Conservation (phyloP, 2,329 filamentous ascomycete species). For the Thielaviopsis ethacetica region DNA sequence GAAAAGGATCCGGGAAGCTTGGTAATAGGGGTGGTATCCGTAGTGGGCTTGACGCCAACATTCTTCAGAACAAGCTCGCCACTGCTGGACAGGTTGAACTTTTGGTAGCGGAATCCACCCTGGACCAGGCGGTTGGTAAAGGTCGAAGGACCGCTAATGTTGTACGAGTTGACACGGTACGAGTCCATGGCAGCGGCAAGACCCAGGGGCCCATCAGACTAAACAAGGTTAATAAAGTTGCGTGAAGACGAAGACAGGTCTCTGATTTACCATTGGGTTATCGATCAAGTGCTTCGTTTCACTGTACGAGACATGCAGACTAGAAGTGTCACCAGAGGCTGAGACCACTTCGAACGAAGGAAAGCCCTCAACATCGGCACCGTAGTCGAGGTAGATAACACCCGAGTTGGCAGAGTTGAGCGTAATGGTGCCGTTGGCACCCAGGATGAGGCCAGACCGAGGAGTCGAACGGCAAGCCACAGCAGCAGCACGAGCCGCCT, state of each 20-base stretch:
- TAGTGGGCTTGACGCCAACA: conserved; percentile 17
- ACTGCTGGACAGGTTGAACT: conserved; percentile 20
- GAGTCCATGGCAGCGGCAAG: conserved; percentile 23
- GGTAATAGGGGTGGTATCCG: not conserved
- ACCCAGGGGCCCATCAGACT: conserved; percentile 18
- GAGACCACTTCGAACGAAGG: not conserved
- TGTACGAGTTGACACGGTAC: conserved; percentile 21
- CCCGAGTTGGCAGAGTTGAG: not conserved
- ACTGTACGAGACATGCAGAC: not conserved
- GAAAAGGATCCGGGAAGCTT: not conserved
- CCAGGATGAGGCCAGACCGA: not conserved
- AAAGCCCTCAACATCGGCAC: not conserved
- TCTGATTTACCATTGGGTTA: not conserved
- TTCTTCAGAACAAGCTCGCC: conserved; percentile 16
- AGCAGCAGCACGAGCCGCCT: not conserved
- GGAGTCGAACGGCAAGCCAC: not conserved
- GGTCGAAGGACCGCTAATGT: conserved; percentile 16
- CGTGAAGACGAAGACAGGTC: not conserved
- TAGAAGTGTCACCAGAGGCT: not conserved
- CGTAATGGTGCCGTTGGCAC: not conserved
- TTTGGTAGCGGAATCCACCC: conserved; percentile 22
- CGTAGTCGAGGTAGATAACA: not conserved
- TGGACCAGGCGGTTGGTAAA: conserved; percentile 21
- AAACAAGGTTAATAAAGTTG: conserved; percentile 8
- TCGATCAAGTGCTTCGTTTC: not conserved